phyloP scores from a whole-genome alignment of 441 rosid species.

The Populus hybrid region DNA sequence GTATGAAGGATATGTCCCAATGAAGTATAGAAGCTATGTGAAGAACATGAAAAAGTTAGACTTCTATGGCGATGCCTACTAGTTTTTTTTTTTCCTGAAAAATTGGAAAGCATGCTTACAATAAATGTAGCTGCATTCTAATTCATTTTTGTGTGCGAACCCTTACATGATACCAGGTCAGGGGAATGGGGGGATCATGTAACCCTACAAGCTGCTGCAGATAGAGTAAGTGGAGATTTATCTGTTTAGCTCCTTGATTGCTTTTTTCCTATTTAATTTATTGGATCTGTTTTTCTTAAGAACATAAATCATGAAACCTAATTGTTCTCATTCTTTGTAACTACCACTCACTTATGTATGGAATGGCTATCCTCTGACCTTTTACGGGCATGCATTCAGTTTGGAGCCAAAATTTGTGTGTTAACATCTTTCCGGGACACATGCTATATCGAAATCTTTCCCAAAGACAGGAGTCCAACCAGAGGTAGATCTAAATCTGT shows the following conservation, averaged over 20 bases:
- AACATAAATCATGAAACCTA: neutral
- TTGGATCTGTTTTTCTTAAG: neutral
- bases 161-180: slow-evolving; percentile 35
- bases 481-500: slow-evolving; percentile 44
- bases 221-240: slow-evolving; percentile 53
- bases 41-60: slow-evolving; percentile 22
- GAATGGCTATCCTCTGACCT: slow-evolving; percentile 27
- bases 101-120: slow-evolving; percentile 14
- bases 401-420: slow-evolving; percentile 75
- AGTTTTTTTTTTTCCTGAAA: slow-evolving; percentile 14
- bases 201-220: slow-evolving; percentile 94
- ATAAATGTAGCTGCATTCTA: slow-evolving; percentile 15
- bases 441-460: slow-evolving; percentile 80
- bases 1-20: slow-evolving; percentile 83
- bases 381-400: slow-evolving; percentile 49
- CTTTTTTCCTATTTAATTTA: neutral
- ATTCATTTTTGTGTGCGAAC: slow-evolving; percentile 22
- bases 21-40: slow-evolving; percentile 78
- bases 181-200: slow-evolving; percentile 99
- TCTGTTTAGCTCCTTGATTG: neutral
- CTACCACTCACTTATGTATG: slow-evolving; percentile 3
- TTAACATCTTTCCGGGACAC: slow-evolving; percentile 90
- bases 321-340: neutral
- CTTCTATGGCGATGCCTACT: slow-evolving; percentile 26
- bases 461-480: slow-evolving; percentile 62